Base-by-base conservation (phyloP, 75 land plant species). In the Selaginella tamariscina region DNA sequence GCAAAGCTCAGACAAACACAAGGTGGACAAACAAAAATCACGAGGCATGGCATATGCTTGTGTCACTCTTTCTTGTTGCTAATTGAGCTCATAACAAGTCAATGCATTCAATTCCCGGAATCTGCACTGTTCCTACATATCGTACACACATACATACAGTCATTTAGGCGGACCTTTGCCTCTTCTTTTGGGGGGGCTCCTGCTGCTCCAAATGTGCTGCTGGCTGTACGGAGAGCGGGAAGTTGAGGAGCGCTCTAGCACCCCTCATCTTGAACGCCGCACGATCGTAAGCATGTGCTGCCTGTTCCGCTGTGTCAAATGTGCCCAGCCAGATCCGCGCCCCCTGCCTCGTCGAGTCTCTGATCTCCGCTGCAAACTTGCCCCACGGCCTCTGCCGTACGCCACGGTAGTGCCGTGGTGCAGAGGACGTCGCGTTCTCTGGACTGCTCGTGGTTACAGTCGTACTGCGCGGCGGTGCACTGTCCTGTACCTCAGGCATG, bases 281-380 rank as follows among this genome's bases (percentile, higher is more conserved):
- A 9, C 62, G 23, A 26, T 59, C 62, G 26, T 59, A 59, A n/a
- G 62, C 62, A 5, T 5, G 26, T 9, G 62, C 62, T 2, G 62
- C 62, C 21, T 59, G 24, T n/a, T 59, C 62, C 8, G 62, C 62
- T 5, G 62, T 59, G 21, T 59, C 62, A 59, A 59, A 59, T 5
- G 62, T 59, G 8, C 62, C 62, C 62, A 59, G 62, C 62, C 62
- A 59, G 23, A 59, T 59, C 62, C 62, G 62, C 8, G 62, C 62
- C 8, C 62, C 62, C 21, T 59, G 62, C 62, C 62, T 8, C 62
- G 8, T 59, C 62, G 62, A 59, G 26, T 59, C 62, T 27, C 62
- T 59, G n/a, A 59, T 59, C 26, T 59, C 62, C 26, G 62, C 62
- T 9, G 62, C 62, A 59, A 59, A 59, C 26, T 59, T 59, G 9